Evolutionary conservation across 306 rosid genomes (phyloP), one percentile per base, ranked within the genome.

Genomic region (Mimosa bimucronata): DNA sequence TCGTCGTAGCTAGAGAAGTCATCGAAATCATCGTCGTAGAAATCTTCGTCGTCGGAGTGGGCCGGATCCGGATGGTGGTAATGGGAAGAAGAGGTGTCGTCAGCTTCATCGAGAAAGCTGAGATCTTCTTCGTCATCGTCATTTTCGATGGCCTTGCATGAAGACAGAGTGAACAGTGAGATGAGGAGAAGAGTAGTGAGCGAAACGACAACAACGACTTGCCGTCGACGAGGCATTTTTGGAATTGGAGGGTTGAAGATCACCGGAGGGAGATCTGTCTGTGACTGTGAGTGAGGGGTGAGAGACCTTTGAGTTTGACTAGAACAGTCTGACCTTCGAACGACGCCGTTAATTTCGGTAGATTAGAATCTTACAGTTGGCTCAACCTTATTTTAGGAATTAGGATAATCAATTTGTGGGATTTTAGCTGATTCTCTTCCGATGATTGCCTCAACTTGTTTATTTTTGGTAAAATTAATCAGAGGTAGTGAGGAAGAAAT

Each of bases 41-140:
- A 79, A 0, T 75, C 84, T 0, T 70, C 82, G 18, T 58, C 82
- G 15, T 67, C 90, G 77, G 66, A 78, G 9, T 83, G 78, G 25
- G 73, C 89, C 19, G 76, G 76, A 74, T 88, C 86, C 23, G 89
- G 84, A 53, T 77, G 48, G 37, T 73, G 37, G 58, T 62, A n/a
- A 50, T 53, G 70, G 3, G 71, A 6, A 23, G 78, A 6, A 61
- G 84, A 48, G 48, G 74, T 65, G 65, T 57, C 92, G 12, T 82
- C 87, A 18, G 90, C 75, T 68, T 94, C 98, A 12, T 93, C 98
- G 26, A 96, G 97, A 83, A 93, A 93, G 79, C 92, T 90, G 86
- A 96, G 98, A 83, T 96, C 99, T 61, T 96, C 99, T 61, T 93
- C 99, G 0, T 91, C 93, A 66, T 83, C 90, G 73, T 41, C 12